Conservation (phyloP, 345 rosid species). For the Acer negundo region DNA sequence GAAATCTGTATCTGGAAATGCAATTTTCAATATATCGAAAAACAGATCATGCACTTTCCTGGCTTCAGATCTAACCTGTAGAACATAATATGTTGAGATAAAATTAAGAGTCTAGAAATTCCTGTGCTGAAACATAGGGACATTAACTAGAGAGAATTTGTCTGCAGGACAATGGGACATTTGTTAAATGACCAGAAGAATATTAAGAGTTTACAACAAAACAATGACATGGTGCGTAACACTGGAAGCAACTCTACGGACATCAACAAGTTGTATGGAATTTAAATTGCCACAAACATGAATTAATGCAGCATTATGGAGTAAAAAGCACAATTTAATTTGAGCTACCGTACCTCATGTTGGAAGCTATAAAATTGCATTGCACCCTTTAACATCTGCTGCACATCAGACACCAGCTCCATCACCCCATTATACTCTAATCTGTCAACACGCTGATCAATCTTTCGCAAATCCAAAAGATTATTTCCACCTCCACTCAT, state of each 20-base stretch:
- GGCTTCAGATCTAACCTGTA: slow-evolving; percentile 93
- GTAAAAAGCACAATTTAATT: neutral
- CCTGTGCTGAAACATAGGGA: neutral
- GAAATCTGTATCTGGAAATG: slow-evolving; percentile 89
- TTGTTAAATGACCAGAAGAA: neutral
- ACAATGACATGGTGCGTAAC: neutral
- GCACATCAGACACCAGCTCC: slow-evolving; percentile 93
- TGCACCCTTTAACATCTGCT: slow-evolving; percentile 81
- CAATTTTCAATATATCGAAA: slow-evolving; percentile 89
- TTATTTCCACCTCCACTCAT: slow-evolving; percentile 64
- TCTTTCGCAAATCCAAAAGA: slow-evolving; percentile 80
- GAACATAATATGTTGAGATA: slow-evolving; percentile 20
- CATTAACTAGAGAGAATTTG: neutral
- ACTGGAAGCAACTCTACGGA: neutral
- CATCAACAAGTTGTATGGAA: neutral
- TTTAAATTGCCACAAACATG: neutral
- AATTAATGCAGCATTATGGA: neutral
- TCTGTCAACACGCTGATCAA: slow-evolving; percentile 84
- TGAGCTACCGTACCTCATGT: slow-evolving; percentile 69
- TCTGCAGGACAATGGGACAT: neutral
- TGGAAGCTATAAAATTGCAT: slow-evolving; percentile 86
- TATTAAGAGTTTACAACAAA: neutral
- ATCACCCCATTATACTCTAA: slow-evolving; percentile 75
- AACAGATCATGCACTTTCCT: slow-evolving; percentile 96
- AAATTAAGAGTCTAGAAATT: neutral